phyloP scores from a whole-genome alignment of 495 filamentous ascomycete species.

The Penicillium atrosanguineum region DNA sequence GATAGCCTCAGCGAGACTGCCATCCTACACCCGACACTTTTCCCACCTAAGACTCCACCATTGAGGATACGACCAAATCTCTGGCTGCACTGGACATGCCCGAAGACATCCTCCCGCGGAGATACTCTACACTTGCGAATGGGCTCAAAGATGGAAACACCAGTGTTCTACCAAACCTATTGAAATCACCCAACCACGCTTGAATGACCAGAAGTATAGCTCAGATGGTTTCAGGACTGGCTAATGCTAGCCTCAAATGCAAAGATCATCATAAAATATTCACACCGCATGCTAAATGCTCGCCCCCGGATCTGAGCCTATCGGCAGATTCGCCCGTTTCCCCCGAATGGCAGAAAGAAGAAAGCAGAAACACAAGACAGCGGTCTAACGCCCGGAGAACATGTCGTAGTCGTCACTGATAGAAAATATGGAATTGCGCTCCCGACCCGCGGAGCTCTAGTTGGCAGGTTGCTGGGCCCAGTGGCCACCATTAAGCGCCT shows the following conservation, averaged over 20 bases:
- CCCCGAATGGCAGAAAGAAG: conserved; percentile 16
- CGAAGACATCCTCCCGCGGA: no score
- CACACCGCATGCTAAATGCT: conserved; percentile 48
- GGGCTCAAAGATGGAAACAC: background rate
- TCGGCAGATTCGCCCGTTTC: conserved; percentile 21
- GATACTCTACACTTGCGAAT: background rate
- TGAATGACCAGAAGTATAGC: background rate
- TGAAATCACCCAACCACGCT: background rate
- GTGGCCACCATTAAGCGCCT: conserved; percentile 52
- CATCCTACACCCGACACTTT: no score
- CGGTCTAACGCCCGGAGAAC: conserved; percentile 41
- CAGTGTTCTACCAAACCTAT: conserved; percentile 2
- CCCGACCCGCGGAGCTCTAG: conserved; percentile 28
- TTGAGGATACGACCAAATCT: background rate
- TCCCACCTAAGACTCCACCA: background rate
- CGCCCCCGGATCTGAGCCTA: conserved; percentile 24
- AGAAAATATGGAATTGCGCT: conserved; percentile 14
- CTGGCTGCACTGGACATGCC: no score
- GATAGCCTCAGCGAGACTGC: background rate
- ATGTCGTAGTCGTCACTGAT: conserved; percentile 26
- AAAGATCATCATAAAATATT: conserved; percentile 23
- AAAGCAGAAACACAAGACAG: conserved; percentile 25
- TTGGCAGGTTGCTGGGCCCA: conserved; percentile 43
- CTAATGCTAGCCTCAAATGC: conserved; percentile 8
- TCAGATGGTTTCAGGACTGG: conserved; percentile 3